Evolutionary conservation across 1,139 yeast species (phyloP), one percentile per base, ranked within the genome.

Genomic region (Diutina ranongensis): DNA sequence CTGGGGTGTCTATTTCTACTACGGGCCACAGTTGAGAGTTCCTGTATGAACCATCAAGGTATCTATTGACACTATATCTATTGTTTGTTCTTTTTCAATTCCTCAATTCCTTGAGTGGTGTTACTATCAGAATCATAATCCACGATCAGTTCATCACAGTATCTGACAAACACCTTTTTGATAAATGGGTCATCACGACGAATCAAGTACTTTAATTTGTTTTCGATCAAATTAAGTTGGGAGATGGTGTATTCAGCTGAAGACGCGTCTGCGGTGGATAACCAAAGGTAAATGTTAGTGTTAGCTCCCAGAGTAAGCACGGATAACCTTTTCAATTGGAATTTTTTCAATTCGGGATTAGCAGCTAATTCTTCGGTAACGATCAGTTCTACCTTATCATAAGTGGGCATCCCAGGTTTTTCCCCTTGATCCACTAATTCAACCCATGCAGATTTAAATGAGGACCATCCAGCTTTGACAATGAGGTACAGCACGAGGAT

Each of bases 381-480:
- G 20, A 50, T 46, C 49, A 46, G 52, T 33, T 48, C 48, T 27
- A 52, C 45, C 16, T 44, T 38, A 15, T 41, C 45, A 42, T 47
- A 52, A 10, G 47, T 49, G 16, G 46, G 50, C 4, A 52, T 47
- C 10, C 45, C 55, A 3, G 59, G 62, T 20, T 55, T 54, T 49
- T 66, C 72, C 31, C 75, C 74, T 40, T 69, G 57, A 56, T 88
- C 98, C 25, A 86, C 72, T 47, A 92, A 67, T 58, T 92, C 97
- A 49, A 72, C 69, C 55, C 83, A 73, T 0, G 97, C 79, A 33
- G 74, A 71, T 50, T 70, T 69, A 55, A 84, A 77, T 34, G 95
- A 87, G 9, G 75, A 74, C 65, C 78, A 75, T 21, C 97, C 97
- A 4, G 97, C 97, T 52, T 75, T 80, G 50, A 88, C 78, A 50